Conservation (phyloP, 805 yeast genomes). For the Wickerhamiella azymoides region DNA sequence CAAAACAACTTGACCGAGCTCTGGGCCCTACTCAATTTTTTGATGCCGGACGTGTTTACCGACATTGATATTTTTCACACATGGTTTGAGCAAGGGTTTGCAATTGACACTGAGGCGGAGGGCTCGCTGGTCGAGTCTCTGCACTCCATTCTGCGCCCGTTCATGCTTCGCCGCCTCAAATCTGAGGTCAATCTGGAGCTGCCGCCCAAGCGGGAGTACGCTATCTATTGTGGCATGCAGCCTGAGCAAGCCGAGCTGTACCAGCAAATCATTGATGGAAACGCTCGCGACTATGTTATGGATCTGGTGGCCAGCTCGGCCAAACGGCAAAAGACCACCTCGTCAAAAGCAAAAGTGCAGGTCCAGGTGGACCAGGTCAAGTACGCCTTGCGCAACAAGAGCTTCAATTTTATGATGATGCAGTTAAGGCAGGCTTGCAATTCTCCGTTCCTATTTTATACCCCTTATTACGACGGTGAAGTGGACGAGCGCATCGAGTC, state of each 20-base stretch:
- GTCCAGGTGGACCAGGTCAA: conserved; percentile 18
- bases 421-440: conserved; percentile 75
- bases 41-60: conserved; percentile 83
- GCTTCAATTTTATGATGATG: conserved; percentile 58
- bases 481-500: conserved; percentile 32
- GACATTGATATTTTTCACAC: conserved; percentile 80
- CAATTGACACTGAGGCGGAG: conserved; percentile 44
- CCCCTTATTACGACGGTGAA: conserved; percentile 49
- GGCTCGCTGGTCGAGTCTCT: conserved; percentile 55
- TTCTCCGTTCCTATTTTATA: conserved; percentile 72
- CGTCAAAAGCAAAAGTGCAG: background rate
- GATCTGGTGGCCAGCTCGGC: conserved; percentile 18
- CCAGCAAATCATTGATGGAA: conserved; percentile 30
- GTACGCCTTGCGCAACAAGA: conserved; percentile 36
- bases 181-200: conserved; percentile 50
- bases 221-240: conserved; percentile 59
- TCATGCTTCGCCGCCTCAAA: conserved; percentile 69
- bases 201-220: conserved; percentile 84
- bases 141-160: conserved; percentile 82
- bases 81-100: conserved; percentile 67
- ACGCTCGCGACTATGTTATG: conserved; percentile 24
- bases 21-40: conserved; percentile 84
- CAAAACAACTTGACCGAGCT: conserved; percentile 83
- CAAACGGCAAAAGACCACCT: background rate
- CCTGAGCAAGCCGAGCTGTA: conserved; percentile 52